Evolutionary conservation across 1,139 yeast genomes (phyloP), one percentile per base, ranked within the genome.

Genomic region (Suhomyces anneliseae): DNA sequence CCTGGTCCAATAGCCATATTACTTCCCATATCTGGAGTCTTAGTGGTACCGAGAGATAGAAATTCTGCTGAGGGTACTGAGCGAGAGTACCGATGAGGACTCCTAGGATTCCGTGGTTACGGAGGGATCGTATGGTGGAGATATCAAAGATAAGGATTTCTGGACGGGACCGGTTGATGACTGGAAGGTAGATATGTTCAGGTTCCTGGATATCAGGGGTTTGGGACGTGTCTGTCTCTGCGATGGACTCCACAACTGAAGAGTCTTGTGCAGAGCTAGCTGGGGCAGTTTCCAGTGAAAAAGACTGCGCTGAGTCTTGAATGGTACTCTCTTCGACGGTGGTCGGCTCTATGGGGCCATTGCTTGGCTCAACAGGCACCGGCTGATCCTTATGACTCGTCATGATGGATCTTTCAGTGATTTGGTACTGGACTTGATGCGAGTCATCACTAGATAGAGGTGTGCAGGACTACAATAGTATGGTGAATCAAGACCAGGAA

Each of bases 21-120:
- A 84, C 81, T 57, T 93, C 98, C 65, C 87, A 95, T 0, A 81
- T 66, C 69, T 82, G 78, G 40, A 93, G 70, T 56, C 83, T 81
- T 44, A 92, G 67, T 0, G 99, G 99, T 4, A 92, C 69, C 1
- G 97, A 95, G 44, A 89, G 72, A 59, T 92, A 87, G 36, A 85
- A 74, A 60, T 90, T 92, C 59, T 93, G 99, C 64, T 93, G 99
- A 2, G 98, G 95, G 19, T 92, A 90, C 41, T 82, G 78, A 0
- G 97, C 88, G 35, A 93, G 68, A 0, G 96, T 86, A 0, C 99
- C 99, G 1, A 81, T 70, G 15, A 93, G 71, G 1, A 86, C 81
- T 0, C 99, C 99, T 36, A 84, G 74, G 1, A 93, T 76, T 4
- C 80, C 81, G 26, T 43, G 50, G 8, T 66, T 73, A 26, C 98